Base-by-base conservation (phyloP, 495 filamentous ascomycete species). In the Penicillium bovifimosum region DNA sequence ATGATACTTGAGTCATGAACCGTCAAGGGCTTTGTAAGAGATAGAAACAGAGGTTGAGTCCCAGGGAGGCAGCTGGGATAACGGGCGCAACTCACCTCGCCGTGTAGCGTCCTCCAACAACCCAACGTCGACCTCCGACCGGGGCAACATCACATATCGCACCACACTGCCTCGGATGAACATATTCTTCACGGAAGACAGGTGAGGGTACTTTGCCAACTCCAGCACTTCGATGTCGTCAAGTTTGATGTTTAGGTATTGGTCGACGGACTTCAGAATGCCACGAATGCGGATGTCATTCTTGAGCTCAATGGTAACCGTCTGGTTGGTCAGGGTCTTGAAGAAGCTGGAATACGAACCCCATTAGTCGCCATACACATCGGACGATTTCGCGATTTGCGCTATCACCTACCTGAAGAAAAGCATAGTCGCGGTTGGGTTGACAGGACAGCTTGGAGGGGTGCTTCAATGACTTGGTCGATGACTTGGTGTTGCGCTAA, bases 161-260 rank as follows among this genome's bases (percentile, higher is more conserved):
- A 98, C 93, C 27, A 97, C 93, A 48, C 90, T 96, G 6, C 93
- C 93, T 60, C 93, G 81, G 63, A 97, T 97, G 67, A 98, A 98
- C 68, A 97, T 90, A 64, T 96, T 97, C 76, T 95, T 96, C 50
- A 96, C 90, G n/a, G 91, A 93, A 29, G 81, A 85, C 64, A 98
- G 69, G 68, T 97, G 93, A 18, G 93, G 95, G 63, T 95, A 97
- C 66, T 88, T 88, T 60, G 87, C 69, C 68, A 97, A 88, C 44
- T 98, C 93, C 28, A 95, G 74, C 13, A 96, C 91, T 56, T 83
- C 79, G 56, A 97, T 91, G 65, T 96, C 87, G 65, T 98, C 92
- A 33, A 97, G 82, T 75, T 97, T 97, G 76, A 98, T 97, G 75
- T 98, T 98, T 56, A 98, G 84, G 72, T 91, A 98, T 69, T 97